phyloP scores from a whole-genome alignment of 2,329 filamentous ascomycete species.

The Hypomyces rosellus region DNA sequence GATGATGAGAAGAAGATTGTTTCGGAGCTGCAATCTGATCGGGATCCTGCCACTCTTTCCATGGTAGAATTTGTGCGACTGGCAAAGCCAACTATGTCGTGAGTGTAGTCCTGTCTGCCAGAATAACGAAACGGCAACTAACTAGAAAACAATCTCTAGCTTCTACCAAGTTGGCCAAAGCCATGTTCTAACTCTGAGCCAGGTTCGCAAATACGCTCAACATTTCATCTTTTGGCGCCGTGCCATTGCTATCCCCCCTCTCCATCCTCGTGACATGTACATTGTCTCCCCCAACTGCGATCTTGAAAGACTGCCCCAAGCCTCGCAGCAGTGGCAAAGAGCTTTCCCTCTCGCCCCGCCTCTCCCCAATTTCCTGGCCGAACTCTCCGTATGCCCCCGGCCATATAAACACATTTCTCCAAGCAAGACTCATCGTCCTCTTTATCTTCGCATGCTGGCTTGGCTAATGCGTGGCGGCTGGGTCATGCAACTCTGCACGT shows the following conservation, averaged over 20 bases:
- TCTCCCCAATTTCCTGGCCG: slow-evolving; percentile 79
- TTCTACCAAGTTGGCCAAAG: slow-evolving; percentile 65
- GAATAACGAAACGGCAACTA: neutral
- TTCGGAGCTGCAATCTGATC: slow-evolving; percentile 69
- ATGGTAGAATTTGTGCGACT: slow-evolving; percentile 78
- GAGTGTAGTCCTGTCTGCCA: slow-evolving; percentile 22
- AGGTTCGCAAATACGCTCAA: slow-evolving; percentile 80
- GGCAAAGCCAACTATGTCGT: slow-evolving; percentile 62
- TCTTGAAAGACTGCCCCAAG: slow-evolving; percentile 61
- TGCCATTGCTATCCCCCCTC: slow-evolving; percentile 81
- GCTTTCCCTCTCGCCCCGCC: slow-evolving; percentile 79
- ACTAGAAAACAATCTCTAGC: slow-evolving; percentile 19
- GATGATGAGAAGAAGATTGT: slow-evolving; percentile 71
- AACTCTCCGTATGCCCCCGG: slow-evolving; percentile 72
- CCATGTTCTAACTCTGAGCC: slow-evolving; percentile 66
- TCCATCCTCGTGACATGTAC: slow-evolving; percentile 86
- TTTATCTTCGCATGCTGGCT: slow-evolving; percentile 84
- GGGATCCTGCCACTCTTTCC: slow-evolving; percentile 66
- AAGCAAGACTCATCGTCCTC: slow-evolving; percentile 76
- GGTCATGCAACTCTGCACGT: slow-evolving; percentile 89
- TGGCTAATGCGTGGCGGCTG: slow-evolving; percentile 91
- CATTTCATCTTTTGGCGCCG: slow-evolving; percentile 96
- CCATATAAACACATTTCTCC: slow-evolving; percentile 81
- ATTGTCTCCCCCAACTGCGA: slow-evolving; percentile 88
- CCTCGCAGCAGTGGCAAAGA: slow-evolving; percentile 65